Conservation (phyloP, 1,284 basidiomycete genomes). For the Volvariella volvacea region DNA sequence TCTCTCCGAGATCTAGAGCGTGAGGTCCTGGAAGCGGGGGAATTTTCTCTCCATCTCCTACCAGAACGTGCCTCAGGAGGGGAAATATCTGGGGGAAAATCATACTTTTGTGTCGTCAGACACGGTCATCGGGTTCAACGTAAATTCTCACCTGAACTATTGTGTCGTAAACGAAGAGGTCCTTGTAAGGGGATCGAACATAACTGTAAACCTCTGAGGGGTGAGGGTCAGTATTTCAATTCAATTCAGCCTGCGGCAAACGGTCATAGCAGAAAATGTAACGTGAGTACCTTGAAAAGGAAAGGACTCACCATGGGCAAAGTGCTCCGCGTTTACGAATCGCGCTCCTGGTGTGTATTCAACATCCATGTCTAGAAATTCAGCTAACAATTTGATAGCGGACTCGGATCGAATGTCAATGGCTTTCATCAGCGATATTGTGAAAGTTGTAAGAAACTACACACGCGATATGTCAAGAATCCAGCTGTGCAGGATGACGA, state of each 20-base stretch:
- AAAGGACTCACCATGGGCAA: constrained; percentile 67
- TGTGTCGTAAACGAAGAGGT: constrained; percentile 73
- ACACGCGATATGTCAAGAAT: constrained; percentile 8
- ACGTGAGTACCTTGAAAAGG: constrained; percentile 4
- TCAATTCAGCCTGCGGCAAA: background rate
- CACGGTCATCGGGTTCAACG: background rate
- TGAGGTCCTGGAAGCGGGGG: too few relatives aligned
- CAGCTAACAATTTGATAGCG: constrained; percentile 73
- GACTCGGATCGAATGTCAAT: constrained; percentile 86
- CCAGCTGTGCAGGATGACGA: constrained; percentile 2
- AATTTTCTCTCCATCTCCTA: constrained; percentile 31
- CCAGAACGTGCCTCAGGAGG: constrained; percentile 22
- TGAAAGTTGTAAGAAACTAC: constrained; percentile 76
- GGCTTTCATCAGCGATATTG: constrained; percentile 77
- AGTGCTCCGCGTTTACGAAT: constrained; percentile 76
- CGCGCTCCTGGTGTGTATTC: constrained; percentile 47
- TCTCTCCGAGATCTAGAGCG: constrained; percentile 10
- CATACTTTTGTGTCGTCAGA: constrained; percentile 39
- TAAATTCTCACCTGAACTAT: constrained; percentile 62
- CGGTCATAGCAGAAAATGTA: constrained; percentile 3
- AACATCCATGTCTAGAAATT: constrained; percentile 76
- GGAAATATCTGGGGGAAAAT: constrained; percentile 30
- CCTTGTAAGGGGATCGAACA: constrained; percentile 78
- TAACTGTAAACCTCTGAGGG: constrained; percentile 76
- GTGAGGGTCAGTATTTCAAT: constrained; percentile 8